Evolutionary conservation across 2,329 filamentous ascomycete species (phyloP), one percentile per base, ranked within the genome.

Genomic region (Thyridium curvatum): DNA sequence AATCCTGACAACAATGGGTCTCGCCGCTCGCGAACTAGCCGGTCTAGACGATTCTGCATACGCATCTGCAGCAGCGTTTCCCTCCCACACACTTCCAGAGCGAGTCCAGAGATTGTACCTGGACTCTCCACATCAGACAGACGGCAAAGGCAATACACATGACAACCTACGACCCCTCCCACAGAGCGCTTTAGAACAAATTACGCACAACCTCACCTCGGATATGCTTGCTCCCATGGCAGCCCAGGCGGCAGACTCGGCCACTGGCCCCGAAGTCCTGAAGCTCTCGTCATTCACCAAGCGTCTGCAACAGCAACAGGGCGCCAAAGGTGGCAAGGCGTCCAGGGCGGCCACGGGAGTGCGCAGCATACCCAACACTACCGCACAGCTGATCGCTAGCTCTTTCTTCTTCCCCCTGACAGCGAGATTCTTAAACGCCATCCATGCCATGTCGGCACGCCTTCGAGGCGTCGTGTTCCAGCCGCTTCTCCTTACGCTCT

Each of bases 271-370:
- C 0, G 80, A 89, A 48, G 77, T 84, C 6, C 77, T 98, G 34
- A 97, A 97, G 64, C 77, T 97, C 16, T 81, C 87, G 18, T 94
- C 84, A 3, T 95, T 97, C 61, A 91, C 84, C 10, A 86, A 85
- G 0, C 80, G 85, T 14, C 79, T 90, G 58, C 71, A 77, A 41
- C 72, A 82, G 14, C 74, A 84, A 52, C 35, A 72, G 68, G n/a
- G n/a, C 35, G 70, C 70, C 40, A 69, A 54, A 43, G 52, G 54
- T 30, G 58, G 16, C 41, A 46, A 38, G 42, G 51, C 1, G 58
- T 48, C 18, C 47, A 40, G 45, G 43, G 37, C 53, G 45, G 34
- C 31, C 46, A 12, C 38, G 33, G 65, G 66, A 13, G 47, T 70
- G 21, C 74, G 74, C 39, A 66, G 80, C 4, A 82, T 84, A 12